phyloP scores from a whole-genome alignment of 441 rosid species.

The Brassica balearica region DNA sequence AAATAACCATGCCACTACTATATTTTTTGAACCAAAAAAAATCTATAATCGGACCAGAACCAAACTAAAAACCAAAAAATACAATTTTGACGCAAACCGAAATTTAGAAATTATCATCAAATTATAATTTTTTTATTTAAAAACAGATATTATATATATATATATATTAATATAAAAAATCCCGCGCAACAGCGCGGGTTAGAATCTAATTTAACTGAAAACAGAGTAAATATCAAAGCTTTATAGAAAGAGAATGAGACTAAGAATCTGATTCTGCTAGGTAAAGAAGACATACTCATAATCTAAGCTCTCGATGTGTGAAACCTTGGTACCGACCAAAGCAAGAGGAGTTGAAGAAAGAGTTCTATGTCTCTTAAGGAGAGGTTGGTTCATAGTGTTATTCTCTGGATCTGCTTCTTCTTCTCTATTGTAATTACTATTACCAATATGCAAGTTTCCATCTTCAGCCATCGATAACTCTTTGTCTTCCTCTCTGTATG shows the following conservation, averaged over 20 bases:
- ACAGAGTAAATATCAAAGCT: not conserved
- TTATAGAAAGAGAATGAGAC: not conserved
- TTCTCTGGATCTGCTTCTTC: conserved; percentile 61
- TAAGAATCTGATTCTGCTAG: not conserved
- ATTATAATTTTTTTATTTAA: too few species aligned
- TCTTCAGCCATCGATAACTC: conserved; percentile 38
- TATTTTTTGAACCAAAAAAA: too few species aligned
- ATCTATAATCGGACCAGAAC: too few species aligned
- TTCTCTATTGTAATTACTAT: conserved; percentile 36
- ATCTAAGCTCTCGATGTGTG: conserved; percentile 85
- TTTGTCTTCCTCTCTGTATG: not conserved
- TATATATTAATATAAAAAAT: too few species aligned
- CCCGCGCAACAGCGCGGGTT: too few species aligned
- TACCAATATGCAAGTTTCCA: conserved; percentile 24
- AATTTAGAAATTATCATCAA: too few species aligned
- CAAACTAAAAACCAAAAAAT: too few species aligned
- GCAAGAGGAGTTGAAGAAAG: conserved; percentile 77
- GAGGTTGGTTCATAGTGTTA: conserved; percentile 59
- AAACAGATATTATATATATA: too few species aligned
- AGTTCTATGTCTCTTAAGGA: conserved; percentile 70
- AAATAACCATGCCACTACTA: too few species aligned
- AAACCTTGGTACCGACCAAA: conserved; percentile 80
- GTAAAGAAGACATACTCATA: conserved; percentile 59
- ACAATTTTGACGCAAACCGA: too few species aligned
- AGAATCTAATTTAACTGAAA: not conserved